Evolutionary conservation across 768 basidiomycete species (phyloP).

Genomic region (Lactifluus echinatus): DNA sequence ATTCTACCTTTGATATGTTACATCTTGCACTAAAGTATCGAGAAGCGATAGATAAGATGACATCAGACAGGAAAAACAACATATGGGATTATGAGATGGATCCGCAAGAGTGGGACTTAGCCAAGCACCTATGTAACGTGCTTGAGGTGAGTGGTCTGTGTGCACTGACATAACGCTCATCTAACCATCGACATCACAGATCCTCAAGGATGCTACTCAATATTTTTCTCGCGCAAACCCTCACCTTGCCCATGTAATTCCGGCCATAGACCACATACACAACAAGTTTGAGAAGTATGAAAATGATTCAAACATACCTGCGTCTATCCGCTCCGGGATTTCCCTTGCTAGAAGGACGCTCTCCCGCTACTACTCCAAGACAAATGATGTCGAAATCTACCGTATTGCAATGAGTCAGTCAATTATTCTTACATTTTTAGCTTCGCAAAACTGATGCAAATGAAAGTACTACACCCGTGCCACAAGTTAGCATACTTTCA

Average conservation of each 20-base stretch:
- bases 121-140: background rate
- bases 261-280: constrained; percentile 32
- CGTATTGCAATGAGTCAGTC: constrained; percentile 1
- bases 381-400: background rate
- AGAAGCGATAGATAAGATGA: constrained; percentile 5
- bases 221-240: constrained; percentile 28
- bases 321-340: background rate
- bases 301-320: background rate
- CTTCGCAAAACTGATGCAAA: background rate
- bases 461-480: background rate
- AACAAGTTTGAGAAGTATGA: background rate
- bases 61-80: background rate
- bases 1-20: constrained; percentile 18
- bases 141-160: background rate
- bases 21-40: constrained; percentile 9
- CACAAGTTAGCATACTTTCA: background rate
- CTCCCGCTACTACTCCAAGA: background rate
- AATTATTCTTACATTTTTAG: background rate
- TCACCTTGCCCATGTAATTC: constrained; percentile 29
- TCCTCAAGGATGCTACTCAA: constrained; percentile 30
- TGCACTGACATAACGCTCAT: background rate
- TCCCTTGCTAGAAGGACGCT: background rate
- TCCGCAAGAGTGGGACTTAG: background rate
- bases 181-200: constrained; percentile 17
- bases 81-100: constrained; percentile 13